A percentile compares a stretch with the other conserved stretches of the same genome.
These are phyloP conservation scores for Psilocybe azurescens DNA, from an alignment of 768 basidiomycete species.

Conservation along the genomic window DNA sequence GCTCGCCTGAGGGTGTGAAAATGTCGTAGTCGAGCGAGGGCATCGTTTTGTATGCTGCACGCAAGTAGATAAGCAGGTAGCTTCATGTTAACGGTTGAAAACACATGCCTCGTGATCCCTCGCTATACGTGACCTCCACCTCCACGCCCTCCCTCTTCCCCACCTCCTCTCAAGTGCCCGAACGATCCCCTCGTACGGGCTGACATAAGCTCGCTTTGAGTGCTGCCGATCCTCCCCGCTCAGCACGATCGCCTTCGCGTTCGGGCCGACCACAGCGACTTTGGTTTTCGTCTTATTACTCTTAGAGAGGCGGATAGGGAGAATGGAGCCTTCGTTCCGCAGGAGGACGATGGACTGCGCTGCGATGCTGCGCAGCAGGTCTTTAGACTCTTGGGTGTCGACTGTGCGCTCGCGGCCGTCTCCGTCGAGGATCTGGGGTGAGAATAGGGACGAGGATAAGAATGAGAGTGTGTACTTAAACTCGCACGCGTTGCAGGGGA, in stretches of 20 bases:
- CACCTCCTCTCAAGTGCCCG: constrained; percentile 52
- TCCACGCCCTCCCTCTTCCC: constrained; percentile 40
- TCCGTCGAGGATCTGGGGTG: constrained; percentile 64
- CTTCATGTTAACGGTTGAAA: no score
- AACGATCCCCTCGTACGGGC: constrained; percentile 79
- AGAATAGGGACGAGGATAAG: no score
- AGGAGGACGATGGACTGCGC: constrained; percentile 75
- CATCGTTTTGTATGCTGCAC: constrained; percentile 63
- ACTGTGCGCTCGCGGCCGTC: constrained; percentile 69
- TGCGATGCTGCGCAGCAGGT: constrained; percentile 70
- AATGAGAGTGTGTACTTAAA: no score
- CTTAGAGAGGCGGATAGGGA: constrained; percentile 46
- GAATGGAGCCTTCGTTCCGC: constrained; percentile 64
- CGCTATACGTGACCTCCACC: constrained; percentile 65
- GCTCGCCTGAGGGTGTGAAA: constrained; percentile 59
- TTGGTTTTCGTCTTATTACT: constrained; percentile 57
- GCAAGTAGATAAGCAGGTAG: no score
- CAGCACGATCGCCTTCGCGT: constrained; percentile 64
- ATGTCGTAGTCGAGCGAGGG: constrained; percentile 75
- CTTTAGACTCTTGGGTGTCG: constrained; percentile 65
- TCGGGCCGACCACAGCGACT: constrained; percentile 77
- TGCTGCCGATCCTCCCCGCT: constrained; percentile 78
- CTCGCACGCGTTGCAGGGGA: no score
- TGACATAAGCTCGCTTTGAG: constrained; percentile 77
- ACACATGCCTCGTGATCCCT: constrained; percentile 65